Base-by-base conservation (phyloP, 768 basidiomycete genomes). In the Mycena polygramma region DNA sequence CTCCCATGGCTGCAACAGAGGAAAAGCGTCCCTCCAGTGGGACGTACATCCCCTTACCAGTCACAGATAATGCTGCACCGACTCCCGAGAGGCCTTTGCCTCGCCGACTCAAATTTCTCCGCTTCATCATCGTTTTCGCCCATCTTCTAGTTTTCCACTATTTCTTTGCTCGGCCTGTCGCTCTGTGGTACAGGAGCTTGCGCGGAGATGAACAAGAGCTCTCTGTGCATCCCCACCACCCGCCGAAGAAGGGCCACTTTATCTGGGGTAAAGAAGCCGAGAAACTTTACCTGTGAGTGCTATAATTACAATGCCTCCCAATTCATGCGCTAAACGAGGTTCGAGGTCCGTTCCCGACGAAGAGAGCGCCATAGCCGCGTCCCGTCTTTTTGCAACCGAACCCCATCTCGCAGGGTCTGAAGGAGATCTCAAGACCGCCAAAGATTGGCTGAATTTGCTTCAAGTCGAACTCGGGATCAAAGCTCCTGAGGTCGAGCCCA, bases 341-440 rank as follows among this genome's bases (percentile, higher is more conserved):
- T 60, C 24, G 46, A 90, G 90, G 75, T 81, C 86, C 13, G 79
- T 90, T 41, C 89, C 89, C 1, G 82, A 87, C 66, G 80, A 83
- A 48, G 82, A 81, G 41, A 88, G 83, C 68, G 88, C 89, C 13
- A 77, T 85, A 36, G 78, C 79, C 36, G 83, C 89, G 0, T 91
- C 90, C 30, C 86, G 86, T 65, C 79, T 77, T 54, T 91, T 83
- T 68, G 82, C 90, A 11, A 80, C 83, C 15, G 83, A 83, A 69
- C 90, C 91, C 6, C 91, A 92, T 75, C 76, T 89, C 61, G 92
- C 91, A 1, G 92, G 91, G 46, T 86, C 87, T 15, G 77, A 82
- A 1, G 80, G 82, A 6, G 91, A 93, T 77, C 78, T 89, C 63
- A 78, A 83, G 63, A 89, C 91, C 8, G 91, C 91, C 3, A 83